A percentile compares a stretch with the other conserved stretches of the same genome.
phyloP scores from a whole-genome alignment of 169 alveolate species.

The Eimeria sp. region DNA sequence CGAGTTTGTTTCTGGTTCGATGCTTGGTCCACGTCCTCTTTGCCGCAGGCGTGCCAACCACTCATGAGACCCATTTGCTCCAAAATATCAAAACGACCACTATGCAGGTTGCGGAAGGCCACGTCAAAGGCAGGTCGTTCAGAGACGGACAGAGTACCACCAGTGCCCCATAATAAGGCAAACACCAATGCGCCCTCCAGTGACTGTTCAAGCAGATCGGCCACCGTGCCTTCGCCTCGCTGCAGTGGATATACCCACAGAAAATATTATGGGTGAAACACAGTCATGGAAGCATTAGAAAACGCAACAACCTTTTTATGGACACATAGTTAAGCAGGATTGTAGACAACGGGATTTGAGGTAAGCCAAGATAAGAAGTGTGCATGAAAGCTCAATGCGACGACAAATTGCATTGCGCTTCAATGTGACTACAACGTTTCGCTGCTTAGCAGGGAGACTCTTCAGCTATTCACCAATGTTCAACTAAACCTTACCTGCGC shows the following conservation, averaged over 20 bases:
- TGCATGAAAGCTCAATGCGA: neutral
- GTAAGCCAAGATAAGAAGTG: neutral
- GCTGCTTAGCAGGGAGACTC: neutral
- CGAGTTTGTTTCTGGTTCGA: neutral
- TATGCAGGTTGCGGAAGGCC: conserved; percentile 67
- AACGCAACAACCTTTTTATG: neutral
- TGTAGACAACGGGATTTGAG: neutral
- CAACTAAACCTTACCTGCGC: conserved; percentile 21
- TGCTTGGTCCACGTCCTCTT: neutral
- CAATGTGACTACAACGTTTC: neutral
- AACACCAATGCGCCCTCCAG: conserved; percentile 58
- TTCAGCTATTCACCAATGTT: neutral
- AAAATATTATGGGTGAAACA: neutral
- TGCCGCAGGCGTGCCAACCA: neutral
- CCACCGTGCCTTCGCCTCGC: conserved; percentile 44
- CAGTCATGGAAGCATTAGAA: neutral
- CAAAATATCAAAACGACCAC: conserved; percentile 54
- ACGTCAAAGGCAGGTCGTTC: conserved; percentile 70
- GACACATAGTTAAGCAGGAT: neutral
- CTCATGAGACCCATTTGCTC: conserved; percentile 69
- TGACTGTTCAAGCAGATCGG: conserved; percentile 27
- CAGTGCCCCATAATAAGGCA: conserved; percentile 72
- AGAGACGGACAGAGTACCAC: conserved; percentile 60
- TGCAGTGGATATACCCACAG: conserved; percentile 14
- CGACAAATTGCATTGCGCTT: neutral